Evolutionary conservation across 306 rosid genomes (phyloP).

Genomic region (Cucumis hystrix): DNA sequence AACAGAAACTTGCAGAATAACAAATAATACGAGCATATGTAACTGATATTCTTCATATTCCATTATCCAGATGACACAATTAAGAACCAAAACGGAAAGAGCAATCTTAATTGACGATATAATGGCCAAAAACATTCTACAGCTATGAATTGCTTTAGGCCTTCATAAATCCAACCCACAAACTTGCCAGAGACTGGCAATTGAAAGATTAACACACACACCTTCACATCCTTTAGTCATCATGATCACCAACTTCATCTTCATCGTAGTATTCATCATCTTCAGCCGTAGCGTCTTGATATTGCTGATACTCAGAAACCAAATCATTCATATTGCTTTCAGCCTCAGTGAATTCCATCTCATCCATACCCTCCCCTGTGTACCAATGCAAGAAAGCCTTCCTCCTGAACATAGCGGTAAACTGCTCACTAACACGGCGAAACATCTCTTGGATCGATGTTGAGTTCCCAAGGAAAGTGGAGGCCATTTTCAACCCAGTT

Average conservation of each 20-base stretch:
- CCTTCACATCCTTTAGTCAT: not conserved
- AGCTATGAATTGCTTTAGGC: slow-evolving; percentile 3
- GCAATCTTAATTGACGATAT: slow-evolving; percentile 6
- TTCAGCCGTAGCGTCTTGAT: slow-evolving; percentile 44
- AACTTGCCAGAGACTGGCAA: slow-evolving; percentile 5
- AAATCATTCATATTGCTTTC: slow-evolving; percentile 41
- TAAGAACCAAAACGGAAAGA: slow-evolving; percentile 9
- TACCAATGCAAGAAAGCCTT: slow-evolving; percentile 38
- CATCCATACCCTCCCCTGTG: slow-evolving; percentile 37
- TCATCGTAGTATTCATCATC: slow-evolving; percentile 43
- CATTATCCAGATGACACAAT: slow-evolving; percentile 9
- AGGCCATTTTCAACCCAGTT: slow-evolving; percentile 40
- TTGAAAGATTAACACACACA: not conserved
- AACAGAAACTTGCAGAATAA: not conserved
- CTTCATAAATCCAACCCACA: not conserved
- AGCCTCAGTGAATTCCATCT: slow-evolving; percentile 34
- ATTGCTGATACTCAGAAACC: slow-evolving; percentile 39
- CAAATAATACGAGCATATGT: slow-evolving; percentile 5
- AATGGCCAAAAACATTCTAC: slow-evolving; percentile 9
- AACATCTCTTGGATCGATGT: slow-evolving; percentile 32
- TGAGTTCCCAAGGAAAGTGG: slow-evolving; percentile 31
- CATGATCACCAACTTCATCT: slow-evolving; percentile 3
- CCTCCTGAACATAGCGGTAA: slow-evolving; percentile 38
- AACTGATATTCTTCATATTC: slow-evolving; percentile 1
- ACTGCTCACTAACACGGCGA: slow-evolving; percentile 29